Percentiles rank a stretch among this genome's conserved stretches.
Conservation (phyloP, 148 eudicot species). For the Rhododendron ferrugineum region DNA sequence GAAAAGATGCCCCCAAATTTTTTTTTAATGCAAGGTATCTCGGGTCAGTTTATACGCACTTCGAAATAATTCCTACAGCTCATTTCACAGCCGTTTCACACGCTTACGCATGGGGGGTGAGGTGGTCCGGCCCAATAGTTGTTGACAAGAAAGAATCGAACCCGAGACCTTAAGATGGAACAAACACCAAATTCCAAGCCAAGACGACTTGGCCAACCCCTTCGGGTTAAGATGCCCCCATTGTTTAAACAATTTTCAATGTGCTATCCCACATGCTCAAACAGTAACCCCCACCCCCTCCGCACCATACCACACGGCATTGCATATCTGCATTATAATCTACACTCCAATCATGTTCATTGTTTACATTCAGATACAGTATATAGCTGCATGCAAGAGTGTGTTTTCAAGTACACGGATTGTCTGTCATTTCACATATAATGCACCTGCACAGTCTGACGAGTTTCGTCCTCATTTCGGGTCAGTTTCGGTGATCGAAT, state of each 20-base stretch:
- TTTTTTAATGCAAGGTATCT: no score
- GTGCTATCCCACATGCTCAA: neutral
- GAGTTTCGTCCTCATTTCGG: neutral
- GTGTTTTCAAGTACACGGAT: neutral
- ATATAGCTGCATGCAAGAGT: neutral
- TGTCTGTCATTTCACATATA: neutral
- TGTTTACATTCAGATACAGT: neutral
- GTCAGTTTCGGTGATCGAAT: neutral
- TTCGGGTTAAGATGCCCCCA: neutral
- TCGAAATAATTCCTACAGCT: fast-evolving
- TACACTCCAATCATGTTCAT: neutral
- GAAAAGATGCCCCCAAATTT: neutral
- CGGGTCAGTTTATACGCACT: no score
- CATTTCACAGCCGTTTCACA: fast-evolving
- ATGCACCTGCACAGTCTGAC: neutral
- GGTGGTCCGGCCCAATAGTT: no score
- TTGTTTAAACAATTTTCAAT: neutral
- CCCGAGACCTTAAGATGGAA: fast-evolving
- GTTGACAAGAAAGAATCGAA: no score
- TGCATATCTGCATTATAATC: neutral
- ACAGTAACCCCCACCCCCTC: neutral
- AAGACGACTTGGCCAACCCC: no score
- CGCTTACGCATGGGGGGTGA: fast-evolving
- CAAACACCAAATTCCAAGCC: fast-evolving
- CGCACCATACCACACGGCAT: neutral